A percentile compares a stretch with the other conserved stretches of the same genome.
These are phyloP conservation scores for Lenwebbia sp. DNA, from an alignment of 345 rosid genomes.

Conservation along the genomic window DNA sequence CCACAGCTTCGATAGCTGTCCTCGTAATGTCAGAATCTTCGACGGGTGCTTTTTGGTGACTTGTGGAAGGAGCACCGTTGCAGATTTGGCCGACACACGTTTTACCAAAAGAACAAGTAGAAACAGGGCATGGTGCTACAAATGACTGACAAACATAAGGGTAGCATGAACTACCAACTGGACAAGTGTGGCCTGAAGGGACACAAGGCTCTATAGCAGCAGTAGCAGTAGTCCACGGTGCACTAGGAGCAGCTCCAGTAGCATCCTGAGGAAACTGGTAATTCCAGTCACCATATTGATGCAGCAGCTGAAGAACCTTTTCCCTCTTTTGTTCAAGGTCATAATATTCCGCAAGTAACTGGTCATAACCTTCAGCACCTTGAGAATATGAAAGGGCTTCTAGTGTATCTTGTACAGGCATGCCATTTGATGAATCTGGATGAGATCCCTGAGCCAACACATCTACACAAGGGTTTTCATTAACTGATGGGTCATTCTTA, in stretches of 20 bases:
- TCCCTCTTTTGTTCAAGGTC: constrained; percentile 57
- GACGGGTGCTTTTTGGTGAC: constrained; percentile 2
- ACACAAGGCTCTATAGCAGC: constrained; percentile 16
- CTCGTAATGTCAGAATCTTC: constrained; percentile 19
- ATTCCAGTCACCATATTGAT: constrained; percentile 25
- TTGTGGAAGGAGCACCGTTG: not conserved
- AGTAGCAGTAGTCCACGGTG: constrained; percentile 8
- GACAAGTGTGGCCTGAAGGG: constrained; percentile 13
- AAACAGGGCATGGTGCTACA: constrained; percentile 18
- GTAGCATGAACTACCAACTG: constrained; percentile 25
- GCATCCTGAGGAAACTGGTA: constrained; percentile 24
- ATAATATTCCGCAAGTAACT: constrained; percentile 39
- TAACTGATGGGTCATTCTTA: not conserved
- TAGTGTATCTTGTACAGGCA: constrained; percentile 1
- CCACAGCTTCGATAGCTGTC: constrained; percentile 44
- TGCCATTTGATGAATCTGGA: constrained; percentile 8
- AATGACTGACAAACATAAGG: constrained; percentile 19
- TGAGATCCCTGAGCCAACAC: constrained; percentile 1
- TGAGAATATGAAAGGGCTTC: constrained; percentile 8
- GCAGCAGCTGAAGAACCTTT: constrained; percentile 31
- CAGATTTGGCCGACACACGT: constrained; percentile 4
- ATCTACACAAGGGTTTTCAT: constrained; percentile 7
- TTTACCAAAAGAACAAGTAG: constrained; percentile 19
- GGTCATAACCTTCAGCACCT: constrained; percentile 28
- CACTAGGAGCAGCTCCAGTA: constrained; percentile 14